Evolutionary conservation across 805 yeast genomes (phyloP), one percentile per base, ranked within the genome.

Genomic region (Schwanniomyces pseudopolymorphus): DNA sequence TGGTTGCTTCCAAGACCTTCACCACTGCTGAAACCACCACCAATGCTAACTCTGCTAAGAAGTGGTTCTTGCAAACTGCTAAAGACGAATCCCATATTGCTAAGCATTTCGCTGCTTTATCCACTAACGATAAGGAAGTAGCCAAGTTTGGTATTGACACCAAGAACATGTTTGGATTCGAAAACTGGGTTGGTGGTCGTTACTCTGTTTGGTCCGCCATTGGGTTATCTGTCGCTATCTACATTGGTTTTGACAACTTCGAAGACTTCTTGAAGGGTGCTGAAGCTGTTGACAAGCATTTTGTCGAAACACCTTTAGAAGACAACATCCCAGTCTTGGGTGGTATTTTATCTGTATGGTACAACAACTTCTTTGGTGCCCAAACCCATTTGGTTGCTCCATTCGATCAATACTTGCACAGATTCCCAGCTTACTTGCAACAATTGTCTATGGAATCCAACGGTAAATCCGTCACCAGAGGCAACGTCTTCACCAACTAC

Each of bases 161-260:
- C 67, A 86, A 83, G 69, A 94, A 94, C 80, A 94, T 94, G 99
- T 94, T 94, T 72, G 98, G 96, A 54, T 94, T 94, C 63, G 97
- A 91, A 70, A 85, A 77, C 75, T 94, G 99, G 99, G 99, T 94
- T 55, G 99, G 99, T 65, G 99, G 99, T 67, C 87, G 99, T 74
- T 94, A 94, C 84, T 94, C 99, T n/a, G 99, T 94, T 52, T 94
- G 99, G 99, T 88, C 96, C 37, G 95, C 99, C 53, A 94, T 94
- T 69, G 99, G 99, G 52, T 82, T 94, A 59, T 88, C 97, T 24
- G 92, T 94, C 53, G 96, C 96, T 60, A 74, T 94, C 58, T 94
- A 87, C 82, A 85, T 94, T 68, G 99, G 99, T 56, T 94, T 67
- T 70, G 98, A 94, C 54, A 88, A 90, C 81, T 94, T 94, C 63